Evolutionary conservation across 257 asterid genomes (phyloP).

Genomic region (Haberlea rhodopensis): DNA sequence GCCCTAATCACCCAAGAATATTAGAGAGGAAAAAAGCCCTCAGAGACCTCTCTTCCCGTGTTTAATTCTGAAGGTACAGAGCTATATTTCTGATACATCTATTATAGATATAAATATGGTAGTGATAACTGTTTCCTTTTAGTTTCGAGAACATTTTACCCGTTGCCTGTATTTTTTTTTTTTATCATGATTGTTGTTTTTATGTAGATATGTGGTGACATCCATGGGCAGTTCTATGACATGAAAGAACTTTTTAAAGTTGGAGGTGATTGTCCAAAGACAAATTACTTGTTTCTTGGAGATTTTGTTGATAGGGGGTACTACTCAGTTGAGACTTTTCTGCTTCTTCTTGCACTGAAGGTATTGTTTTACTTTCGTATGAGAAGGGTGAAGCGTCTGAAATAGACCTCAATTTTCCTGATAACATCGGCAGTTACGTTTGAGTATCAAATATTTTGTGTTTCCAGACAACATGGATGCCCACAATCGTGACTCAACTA

Average conservation of each 20-base stretch:
- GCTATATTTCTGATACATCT: neutral
- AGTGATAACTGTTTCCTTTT: too few relatives aligned
- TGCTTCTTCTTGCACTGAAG: conserved; percentile 93
- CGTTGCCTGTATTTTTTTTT: neutral
- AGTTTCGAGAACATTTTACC: neutral
- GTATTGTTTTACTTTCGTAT: conserved; percentile 35
- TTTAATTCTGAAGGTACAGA: conserved; percentile 10
- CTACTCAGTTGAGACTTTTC: conserved; percentile 95
- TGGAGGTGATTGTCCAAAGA: conserved; percentile 93
- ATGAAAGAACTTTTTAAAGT: conserved; percentile 96
- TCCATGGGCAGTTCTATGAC: conserved; percentile 97
- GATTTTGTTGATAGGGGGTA: conserved; percentile 97
- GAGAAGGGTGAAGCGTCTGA: conserved; percentile 3
- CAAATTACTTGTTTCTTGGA: conserved; percentile 95
- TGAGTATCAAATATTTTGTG: conserved; percentile 2
- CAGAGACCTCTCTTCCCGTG: neutral
- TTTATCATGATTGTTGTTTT: neutral
- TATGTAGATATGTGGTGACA: conserved; percentile 94
- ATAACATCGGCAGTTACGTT: conserved; percentile 2
- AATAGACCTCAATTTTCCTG: neutral
- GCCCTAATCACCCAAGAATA: conserved; percentile 2
- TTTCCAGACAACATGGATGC: conserved; percentile 12
- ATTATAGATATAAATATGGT: neutral
- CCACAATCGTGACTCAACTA: conserved; percentile 25
- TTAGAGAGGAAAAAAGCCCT: neutral